phyloP scores from a whole-genome alignment of 2,329 filamentous ascomycete species.

The Endoconidiophora laricicola region DNA sequence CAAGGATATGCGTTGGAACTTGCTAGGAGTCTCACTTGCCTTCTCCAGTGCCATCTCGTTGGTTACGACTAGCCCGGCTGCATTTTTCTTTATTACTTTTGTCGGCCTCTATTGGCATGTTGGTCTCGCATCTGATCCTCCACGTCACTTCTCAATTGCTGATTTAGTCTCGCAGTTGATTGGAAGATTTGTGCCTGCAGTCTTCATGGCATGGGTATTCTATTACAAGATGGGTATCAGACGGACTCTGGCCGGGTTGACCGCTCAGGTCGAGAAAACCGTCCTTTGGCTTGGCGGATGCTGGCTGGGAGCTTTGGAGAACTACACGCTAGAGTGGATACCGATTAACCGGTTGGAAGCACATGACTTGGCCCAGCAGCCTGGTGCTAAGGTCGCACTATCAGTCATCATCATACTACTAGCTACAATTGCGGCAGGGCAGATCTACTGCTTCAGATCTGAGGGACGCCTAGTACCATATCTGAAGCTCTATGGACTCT shows the following conservation, averaged over 20 bases:
- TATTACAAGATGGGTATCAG: constrained; percentile 68
- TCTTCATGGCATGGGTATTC: constrained; percentile 75
- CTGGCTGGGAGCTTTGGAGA: constrained; percentile 83
- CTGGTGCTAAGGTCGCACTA: constrained; percentile 71
- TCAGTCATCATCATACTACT: constrained; percentile 60
- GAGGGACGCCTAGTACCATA: constrained; percentile 68
- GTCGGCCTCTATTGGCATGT: constrained; percentile 76
- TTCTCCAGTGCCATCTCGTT: constrained; percentile 67
- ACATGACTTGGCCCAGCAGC: constrained; percentile 76
- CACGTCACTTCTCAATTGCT: constrained; percentile 48
- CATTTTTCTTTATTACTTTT: constrained; percentile 78
- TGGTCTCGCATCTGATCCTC: constrained; percentile 76
- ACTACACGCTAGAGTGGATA: constrained; percentile 89
- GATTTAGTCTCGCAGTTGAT: constrained; percentile 61
- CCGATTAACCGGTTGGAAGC: constrained; percentile 83
- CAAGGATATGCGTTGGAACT: constrained; percentile 65
- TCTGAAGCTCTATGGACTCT: constrained; percentile 58
- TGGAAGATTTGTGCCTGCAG: constrained; percentile 70
- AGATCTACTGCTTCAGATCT: constrained; percentile 72
- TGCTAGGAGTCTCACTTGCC: constrained; percentile 64
- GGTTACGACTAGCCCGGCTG: constrained; percentile 58
- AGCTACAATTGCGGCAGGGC: constrained; percentile 48
- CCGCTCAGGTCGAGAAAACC: constrained; percentile 77
- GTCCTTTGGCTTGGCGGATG: constrained; percentile 77
- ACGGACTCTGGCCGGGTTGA: constrained; percentile 53